Conservation (phyloP, 306 rosid genomes). For the Pyrus pyrifolia region DNA sequence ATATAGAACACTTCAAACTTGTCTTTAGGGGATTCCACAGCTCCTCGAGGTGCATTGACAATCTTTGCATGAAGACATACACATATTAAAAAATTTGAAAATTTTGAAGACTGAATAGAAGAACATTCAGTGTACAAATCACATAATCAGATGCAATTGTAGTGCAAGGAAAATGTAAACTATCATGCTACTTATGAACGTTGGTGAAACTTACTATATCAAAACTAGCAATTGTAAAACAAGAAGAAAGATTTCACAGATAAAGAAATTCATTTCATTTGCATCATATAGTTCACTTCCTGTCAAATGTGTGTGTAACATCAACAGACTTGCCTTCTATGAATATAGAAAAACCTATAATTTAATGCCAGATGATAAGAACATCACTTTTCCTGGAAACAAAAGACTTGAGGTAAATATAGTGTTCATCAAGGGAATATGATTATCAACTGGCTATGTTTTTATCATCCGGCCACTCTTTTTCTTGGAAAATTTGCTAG, state of each 20-base stretch:
- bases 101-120: background rate
- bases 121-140: background rate
- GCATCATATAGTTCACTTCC: background rate
- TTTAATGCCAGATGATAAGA: background rate
- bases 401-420: background rate
- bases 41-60: conserved; percentile 83
- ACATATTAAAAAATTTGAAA: background rate
- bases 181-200: background rate
- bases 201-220: background rate
- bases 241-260: background rate
- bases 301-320: background rate
- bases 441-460: background rate
- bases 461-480: background rate
- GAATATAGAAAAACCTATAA: background rate
- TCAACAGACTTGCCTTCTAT: background rate
- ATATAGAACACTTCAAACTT: conserved; percentile 83
- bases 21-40: conserved; percentile 71
- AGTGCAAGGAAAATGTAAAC: background rate
- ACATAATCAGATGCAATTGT: background rate
- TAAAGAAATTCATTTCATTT: too few relatives aligned
- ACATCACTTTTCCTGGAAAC: background rate
- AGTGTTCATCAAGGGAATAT: background rate
- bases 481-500: background rate
- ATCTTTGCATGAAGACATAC: conserved; percentile 39
- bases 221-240: background rate